phyloP scores from a whole-genome alignment of 192 early-diverging fungal genomes.

The Backusella psychrophila region DNA sequence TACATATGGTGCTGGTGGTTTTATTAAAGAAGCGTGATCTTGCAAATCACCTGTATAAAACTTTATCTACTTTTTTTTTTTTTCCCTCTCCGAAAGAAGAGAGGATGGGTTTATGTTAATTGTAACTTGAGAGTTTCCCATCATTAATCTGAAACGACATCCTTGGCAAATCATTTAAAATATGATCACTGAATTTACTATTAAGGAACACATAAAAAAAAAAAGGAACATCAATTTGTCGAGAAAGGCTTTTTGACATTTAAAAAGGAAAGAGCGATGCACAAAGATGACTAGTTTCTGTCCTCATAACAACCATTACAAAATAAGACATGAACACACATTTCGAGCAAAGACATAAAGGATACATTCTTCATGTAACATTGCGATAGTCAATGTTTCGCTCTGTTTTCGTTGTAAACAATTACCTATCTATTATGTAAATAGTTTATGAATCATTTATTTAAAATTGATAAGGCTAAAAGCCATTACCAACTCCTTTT shows the following conservation, averaged over 20 bases:
- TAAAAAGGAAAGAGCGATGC: background rate
- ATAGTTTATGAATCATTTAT: background rate
- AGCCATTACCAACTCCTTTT: background rate
- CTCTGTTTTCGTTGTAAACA: background rate
- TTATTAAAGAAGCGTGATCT: too few relatives aligned
- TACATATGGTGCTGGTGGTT: too few relatives aligned
- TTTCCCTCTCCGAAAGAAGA: too few relatives aligned
- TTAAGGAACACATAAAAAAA: background rate
- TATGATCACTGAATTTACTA: background rate
- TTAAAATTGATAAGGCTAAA: background rate
- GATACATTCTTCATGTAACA: background rate
- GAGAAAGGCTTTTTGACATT: background rate
- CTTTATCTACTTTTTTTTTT: too few relatives aligned
- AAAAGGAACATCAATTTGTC: background rate
- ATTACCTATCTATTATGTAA: background rate
- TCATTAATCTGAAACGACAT: background rate
- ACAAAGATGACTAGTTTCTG: background rate
- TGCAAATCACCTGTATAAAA: too few relatives aligned
- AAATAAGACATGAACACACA: background rate
- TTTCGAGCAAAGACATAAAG: background rate
- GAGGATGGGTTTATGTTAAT: too few relatives aligned
- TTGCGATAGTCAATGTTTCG: background rate
- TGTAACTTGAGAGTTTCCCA: too few relatives aligned
- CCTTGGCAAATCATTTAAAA: background rate
- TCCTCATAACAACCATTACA: background rate